Conservation (phyloP, 73 alveolate genomes). For the Tetrahymena thermophila region DNA sequence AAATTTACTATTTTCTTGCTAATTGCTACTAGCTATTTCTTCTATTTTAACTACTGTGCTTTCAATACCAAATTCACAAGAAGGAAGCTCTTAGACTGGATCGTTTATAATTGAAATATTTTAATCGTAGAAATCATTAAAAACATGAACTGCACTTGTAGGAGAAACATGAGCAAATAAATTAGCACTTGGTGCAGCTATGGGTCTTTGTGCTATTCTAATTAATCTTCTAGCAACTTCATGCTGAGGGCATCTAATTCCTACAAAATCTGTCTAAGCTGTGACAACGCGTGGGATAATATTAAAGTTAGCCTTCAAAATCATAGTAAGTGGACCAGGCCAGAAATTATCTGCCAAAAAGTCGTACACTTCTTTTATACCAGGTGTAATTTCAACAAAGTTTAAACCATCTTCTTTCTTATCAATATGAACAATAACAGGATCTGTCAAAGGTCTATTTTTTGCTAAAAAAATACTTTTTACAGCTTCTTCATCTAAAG, state of each 20-base stretch:
- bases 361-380: constrained; percentile 43
- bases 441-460: constrained; percentile 92
- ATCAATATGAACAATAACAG: constrained; percentile 86
- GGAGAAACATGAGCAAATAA: constrained; percentile 92
- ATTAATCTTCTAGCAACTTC: constrained; percentile 66
- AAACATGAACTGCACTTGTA: constrained; percentile 86
- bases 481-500: constrained; percentile 84
- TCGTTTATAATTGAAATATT: constrained; percentile 40
- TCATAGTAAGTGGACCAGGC: constrained; percentile 98
- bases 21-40: constrained; percentile 4
- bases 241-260: constrained; percentile 77
- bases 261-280: constrained; percentile 81
- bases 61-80: constrained; percentile 80
- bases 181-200: constrained; percentile 94
- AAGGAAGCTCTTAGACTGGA: constrained; percentile 78
- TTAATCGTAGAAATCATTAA: constrained; percentile 75
- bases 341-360: constrained; percentile 75
- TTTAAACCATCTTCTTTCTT: constrained; percentile 54
- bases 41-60: constrained; percentile 79
- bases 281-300: constrained; percentile 60
- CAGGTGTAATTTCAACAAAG: constrained; percentile 38
- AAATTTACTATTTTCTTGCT: neutral
- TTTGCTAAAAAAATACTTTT: constrained; percentile 74
- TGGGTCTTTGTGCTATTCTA: constrained; percentile 58
- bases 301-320: constrained; percentile 66